Base-by-base conservation (phyloP, 1,284 basidiomycete species). In the Peniophora sp. region DNA sequence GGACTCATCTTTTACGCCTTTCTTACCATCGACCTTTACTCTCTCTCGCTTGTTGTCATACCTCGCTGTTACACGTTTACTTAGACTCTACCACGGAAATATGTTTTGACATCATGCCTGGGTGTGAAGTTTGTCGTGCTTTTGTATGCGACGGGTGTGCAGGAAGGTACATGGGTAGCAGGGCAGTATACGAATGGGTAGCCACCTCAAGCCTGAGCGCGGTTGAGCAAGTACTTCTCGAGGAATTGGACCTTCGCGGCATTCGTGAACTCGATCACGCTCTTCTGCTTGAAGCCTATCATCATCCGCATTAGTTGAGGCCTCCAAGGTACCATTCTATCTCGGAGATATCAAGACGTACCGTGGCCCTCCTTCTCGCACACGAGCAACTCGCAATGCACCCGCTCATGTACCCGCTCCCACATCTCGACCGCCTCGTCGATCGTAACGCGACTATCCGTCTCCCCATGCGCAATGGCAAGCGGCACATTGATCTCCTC, bases 341-440 rank as follows among this genome's bases (percentile, higher is more conserved):
- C 37, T 8, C 5, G n/a, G n/a, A 8, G 37, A 8, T 45, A 24
- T 17, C 18, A n/a, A n/a, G n/a, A 47, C 64, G 47, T 45, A 71
- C 69, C 68, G 39, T 69, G 67, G n/a, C 69, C 68, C 51, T 71
- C 69, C 43, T 63, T 60, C 51, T 70, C 68, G 47, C 68, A 69
- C 36, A 70, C 60, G 35, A 65, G 60, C 47, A 69, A 44, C 44
- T 69, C 68, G 10, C 61, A 56, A 24, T 55, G 55, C 5, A 58
- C 47, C 44, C 49, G 52, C 49, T 53, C 36, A 24, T 45, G 52
- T 20, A 55, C 54, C 35, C 54, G 56, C 14, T 57, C 54, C 55
- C 53, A 59, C 57, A 60, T 52, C 15, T 39, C 45, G 15, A 55
- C 24, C 3, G 59, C 56, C 50, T 69, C 68, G 1, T 64, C 60